Base-by-base conservation (phyloP, 1,139 yeast genomes). In the Candida albicans region DNA sequence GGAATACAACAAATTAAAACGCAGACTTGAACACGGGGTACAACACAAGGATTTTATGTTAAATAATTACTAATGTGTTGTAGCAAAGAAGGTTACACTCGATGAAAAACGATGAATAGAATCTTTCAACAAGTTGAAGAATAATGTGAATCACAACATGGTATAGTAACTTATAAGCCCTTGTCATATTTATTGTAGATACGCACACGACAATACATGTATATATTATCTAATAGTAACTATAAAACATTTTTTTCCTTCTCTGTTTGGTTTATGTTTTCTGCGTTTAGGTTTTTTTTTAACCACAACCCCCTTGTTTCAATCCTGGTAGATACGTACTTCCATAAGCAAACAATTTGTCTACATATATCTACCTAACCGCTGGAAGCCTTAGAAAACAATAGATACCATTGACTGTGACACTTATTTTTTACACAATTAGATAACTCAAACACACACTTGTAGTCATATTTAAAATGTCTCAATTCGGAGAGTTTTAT, bases 1-100 rank as follows among this genome's bases (percentile, higher is more conserved):
- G 27, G 60, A 49, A 26, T 48, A 57, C 31, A 34, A 47, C 25
- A 38, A 35, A 11, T 46, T 54, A 10, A 52, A 43, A 26, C 8
- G 6, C 8, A 34, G 29, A 18, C 35, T 48, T 8, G 14, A 25
- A 34, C 2, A 14, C 14, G 14, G 8, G 4, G 28, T 22, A 18
- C 22, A 12, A 8, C 28, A 13, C 14, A 24, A 25, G 7, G 3
- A 12, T 12, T 11, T 6, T 6, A n/a, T 12, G 13, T 14, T 22
- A 3, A 11, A 34, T 10, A 10, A 14, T 34, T 15, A 15, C 8
- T 1, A 9, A 15, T 13, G 7, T 18, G 12, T 33, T 33, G 22
- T 5, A 18, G 22, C 22, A 5, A 18, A 18, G 22, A 5, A 18
- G 22, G 5, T 3, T 18, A 18, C 5, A 5, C 5, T 18, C 5